phyloP scores from a whole-genome alignment of 169 alveolate species.

The Fabrea salina region DNA sequence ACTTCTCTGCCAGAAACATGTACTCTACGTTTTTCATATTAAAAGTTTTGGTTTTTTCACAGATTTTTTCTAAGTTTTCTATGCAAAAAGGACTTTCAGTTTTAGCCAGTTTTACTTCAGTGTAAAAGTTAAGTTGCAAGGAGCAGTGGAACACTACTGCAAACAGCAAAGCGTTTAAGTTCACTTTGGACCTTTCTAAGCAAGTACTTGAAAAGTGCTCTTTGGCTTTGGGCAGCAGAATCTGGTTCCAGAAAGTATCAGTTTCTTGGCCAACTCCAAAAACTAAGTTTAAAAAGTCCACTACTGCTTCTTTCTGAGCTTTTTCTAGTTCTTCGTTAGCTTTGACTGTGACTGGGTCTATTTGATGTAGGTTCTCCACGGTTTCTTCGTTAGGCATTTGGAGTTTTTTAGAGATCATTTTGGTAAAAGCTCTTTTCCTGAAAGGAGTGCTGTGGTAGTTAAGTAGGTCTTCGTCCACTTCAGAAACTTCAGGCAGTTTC shows the following conservation, averaged over 20 bases:
- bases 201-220: neutral
- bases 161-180: conserved; percentile 45
- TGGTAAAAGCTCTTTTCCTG: neutral
- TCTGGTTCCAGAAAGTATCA: conserved; percentile 38
- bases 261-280: conserved; percentile 44
- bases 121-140: conserved; percentile 17
- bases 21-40: conserved; percentile 41
- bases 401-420: neutral
- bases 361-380: neutral
- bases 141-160: conserved; percentile 41
- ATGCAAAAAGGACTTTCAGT: conserved; percentile 39
- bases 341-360: neutral
- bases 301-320: conserved; percentile 20
- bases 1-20: conserved; percentile 36
- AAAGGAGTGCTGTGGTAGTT: neutral
- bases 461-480: neutral
- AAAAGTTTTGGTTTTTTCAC: conserved; percentile 38
- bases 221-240: conserved; percentile 35
- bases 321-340: neutral
- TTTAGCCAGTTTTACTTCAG: conserved; percentile 35
- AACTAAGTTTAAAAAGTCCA: conserved; percentile 41
- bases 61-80: conserved; percentile 23
- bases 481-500: neutral
- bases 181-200: conserved; percentile 3
- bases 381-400: neutral